phyloP scores from a whole-genome alignment of 1,139 yeast species.

The Scheffersomyces titani region DNA sequence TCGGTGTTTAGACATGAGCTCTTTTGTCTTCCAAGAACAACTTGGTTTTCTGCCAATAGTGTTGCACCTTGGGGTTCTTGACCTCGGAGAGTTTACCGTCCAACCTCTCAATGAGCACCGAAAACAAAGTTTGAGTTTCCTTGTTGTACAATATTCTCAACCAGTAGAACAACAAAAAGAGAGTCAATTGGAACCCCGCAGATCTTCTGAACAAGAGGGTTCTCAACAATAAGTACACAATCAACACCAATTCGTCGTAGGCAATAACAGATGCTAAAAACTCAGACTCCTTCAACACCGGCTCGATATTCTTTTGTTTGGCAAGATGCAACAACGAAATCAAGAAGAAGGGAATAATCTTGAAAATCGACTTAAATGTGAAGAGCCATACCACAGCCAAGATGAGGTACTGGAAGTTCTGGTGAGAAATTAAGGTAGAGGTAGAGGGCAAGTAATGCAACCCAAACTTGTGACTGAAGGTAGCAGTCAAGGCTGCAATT shows the following conservation, averaged over 20 bases:
- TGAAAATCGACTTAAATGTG: conserved; percentile 66
- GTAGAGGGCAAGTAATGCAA: conserved; percentile 53
- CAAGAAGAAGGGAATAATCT: conserved; percentile 59
- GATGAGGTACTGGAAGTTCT: conserved; percentile 64
- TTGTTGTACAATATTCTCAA: conserved; percentile 59
- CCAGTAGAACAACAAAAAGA: conserved; percentile 67
- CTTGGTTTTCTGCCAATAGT: conserved; percentile 45
- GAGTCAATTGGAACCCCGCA: conserved; percentile 64
- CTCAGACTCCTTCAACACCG: conserved; percentile 39
- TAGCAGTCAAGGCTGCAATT: conserved; percentile 51
- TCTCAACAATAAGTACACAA: conserved; percentile 55
- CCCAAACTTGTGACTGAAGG: conserved; percentile 61
- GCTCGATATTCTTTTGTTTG: conserved; percentile 36
- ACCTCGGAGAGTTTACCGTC: conserved; percentile 42
- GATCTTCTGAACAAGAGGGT: conserved; percentile 64
- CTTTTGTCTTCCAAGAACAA: conserved; percentile 38
- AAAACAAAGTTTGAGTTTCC: conserved; percentile 48
- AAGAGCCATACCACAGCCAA: conserved; percentile 61
- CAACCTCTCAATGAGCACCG: conserved; percentile 38
- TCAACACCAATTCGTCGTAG: conserved; percentile 58
- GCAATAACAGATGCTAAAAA: conserved; percentile 54
- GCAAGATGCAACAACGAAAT: conserved; percentile 61
- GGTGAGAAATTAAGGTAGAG: conserved; percentile 61
- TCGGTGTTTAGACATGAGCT: conserved; percentile 1
- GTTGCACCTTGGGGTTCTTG: conserved; percentile 49